phyloP scores from a whole-genome alignment of 179 eudicot species.

The Actinidia chinensis region DNA sequence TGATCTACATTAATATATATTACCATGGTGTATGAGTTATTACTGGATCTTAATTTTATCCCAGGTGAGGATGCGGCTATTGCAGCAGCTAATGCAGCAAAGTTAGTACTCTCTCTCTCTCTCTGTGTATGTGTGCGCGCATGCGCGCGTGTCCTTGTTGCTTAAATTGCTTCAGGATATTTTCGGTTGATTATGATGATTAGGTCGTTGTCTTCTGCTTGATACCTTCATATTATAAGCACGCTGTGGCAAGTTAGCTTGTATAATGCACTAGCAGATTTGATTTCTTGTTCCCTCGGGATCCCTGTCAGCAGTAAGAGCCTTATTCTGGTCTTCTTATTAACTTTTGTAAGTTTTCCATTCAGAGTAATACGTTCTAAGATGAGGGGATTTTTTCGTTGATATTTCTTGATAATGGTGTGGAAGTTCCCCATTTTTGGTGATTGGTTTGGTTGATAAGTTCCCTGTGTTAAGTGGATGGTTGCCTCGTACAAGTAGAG shows the following conservation, averaged over 20 bases:
- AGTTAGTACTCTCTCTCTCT: too few species aligned
- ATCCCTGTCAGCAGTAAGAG: background rate
- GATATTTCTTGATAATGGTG: background rate
- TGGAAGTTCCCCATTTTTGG: background rate
- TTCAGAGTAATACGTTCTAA: background rate
- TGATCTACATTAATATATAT: too few species aligned
- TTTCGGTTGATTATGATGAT: background rate
- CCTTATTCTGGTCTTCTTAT: constrained; percentile 6
- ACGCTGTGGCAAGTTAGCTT: background rate
- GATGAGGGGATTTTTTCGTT: background rate
- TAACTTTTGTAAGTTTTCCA: background rate
- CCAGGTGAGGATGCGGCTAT: too few species aligned
- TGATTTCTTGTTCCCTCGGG: background rate
- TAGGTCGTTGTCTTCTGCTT: background rate
- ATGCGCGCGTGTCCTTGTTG: too few species aligned
- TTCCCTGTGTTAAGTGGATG: background rate
- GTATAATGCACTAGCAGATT: background rate
- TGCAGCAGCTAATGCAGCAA: too few species aligned
- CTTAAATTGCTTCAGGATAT: too few species aligned
- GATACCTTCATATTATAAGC: background rate
- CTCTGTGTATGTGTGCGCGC: too few species aligned
- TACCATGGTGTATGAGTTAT: too few species aligned
- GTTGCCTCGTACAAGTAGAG: background rate
- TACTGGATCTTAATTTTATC: too few species aligned
- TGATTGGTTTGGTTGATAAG: background rate